A percentile compares a stretch with the other conserved stretches of the same genome.
Evolutionary conservation across 768 basidiomycete species (phyloP).

Genomic region (Thelephora ganbajun): DNA sequence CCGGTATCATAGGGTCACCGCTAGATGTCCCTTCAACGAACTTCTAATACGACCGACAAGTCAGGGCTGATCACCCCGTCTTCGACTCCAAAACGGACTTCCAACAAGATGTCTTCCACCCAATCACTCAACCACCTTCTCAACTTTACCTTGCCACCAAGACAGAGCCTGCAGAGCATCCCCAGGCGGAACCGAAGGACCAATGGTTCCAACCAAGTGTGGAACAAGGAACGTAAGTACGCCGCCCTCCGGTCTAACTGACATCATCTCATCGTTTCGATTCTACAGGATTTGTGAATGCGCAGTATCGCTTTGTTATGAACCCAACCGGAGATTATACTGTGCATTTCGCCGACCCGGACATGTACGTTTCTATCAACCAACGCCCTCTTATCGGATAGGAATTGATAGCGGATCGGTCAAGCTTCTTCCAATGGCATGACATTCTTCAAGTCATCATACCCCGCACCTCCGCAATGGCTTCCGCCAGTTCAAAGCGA

Average conservation of each 20-base stretch:
- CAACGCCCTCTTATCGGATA: conserved; percentile 7
- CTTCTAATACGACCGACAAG: neutral
- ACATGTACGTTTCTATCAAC: conserved; percentile 51
- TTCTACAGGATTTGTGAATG: conserved; percentile 83
- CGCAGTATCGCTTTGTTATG: conserved; percentile 92
- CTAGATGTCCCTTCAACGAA: neutral
- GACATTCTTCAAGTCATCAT: conserved; percentile 93
- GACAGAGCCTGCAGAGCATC: conserved; percentile 51
- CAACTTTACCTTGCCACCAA: conserved; percentile 86
- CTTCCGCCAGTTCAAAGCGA: conserved; percentile 40
- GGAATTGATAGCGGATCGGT: conserved; percentile 4
- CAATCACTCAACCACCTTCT: conserved; percentile 76
- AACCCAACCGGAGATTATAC: conserved; percentile 87
- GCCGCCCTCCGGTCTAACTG: conserved; percentile 5
- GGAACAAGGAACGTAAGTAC: conserved; percentile 87
- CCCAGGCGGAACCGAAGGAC: conserved; percentile 63
- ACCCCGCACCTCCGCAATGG: conserved; percentile 66
- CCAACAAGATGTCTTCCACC: conserved; percentile 49
- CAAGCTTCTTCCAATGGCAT: conserved; percentile 89
- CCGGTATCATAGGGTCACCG: conserved; percentile 5
- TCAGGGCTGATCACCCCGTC: conserved; percentile 9
- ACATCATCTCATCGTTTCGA: conserved; percentile 7
- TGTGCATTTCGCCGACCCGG: conserved; percentile 93
- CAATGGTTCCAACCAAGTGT: conserved; percentile 46
- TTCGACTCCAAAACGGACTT: conserved; percentile 38